Evolutionary conservation across 2,329 filamentous ascomycete species (phyloP).

Genomic region (Geoglossum cookeanum): DNA sequence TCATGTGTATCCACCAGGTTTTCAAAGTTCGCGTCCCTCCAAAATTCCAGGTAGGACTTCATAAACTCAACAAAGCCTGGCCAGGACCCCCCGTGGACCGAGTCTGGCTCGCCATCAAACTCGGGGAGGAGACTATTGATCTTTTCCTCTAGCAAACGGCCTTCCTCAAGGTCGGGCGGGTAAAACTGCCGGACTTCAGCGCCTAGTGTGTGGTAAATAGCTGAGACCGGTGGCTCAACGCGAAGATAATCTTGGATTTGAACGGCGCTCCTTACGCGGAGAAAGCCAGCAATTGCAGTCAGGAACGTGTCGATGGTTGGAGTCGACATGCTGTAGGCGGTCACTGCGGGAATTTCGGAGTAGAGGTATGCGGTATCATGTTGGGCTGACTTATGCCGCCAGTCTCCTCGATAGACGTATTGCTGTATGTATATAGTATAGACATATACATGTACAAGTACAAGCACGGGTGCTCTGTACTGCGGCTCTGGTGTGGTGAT

Average conservation of each 20-base stretch:
- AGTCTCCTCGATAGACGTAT: no score
- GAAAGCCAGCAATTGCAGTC: constrained; percentile 38
- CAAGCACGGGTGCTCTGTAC: no score
- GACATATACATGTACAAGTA: no score
- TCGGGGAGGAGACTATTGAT: constrained; percentile 46
- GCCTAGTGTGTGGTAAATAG: constrained; percentile 48
- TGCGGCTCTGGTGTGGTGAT: no score
- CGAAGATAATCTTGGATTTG: constrained; percentile 50
- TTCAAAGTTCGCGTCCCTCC: constrained; percentile 60
- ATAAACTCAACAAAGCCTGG: constrained; percentile 61
- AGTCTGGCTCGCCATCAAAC: constrained; percentile 40
- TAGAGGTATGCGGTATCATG: background rate
- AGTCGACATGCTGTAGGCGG: constrained; percentile 24
- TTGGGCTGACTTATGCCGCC: background rate
- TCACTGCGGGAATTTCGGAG: background rate
- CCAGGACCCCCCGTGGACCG: constrained; percentile 48
- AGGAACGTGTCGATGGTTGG: constrained; percentile 51
- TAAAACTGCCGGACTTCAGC: constrained; percentile 45
- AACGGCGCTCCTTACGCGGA: constrained; percentile 43
- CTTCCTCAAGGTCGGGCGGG: constrained; percentile 26
- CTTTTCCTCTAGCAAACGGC: constrained; percentile 35
- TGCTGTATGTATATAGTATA: no score
- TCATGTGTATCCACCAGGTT: constrained; percentile 60
- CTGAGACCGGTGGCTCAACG: constrained; percentile 51
- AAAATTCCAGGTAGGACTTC: constrained; percentile 61